Percentiles rank a stretch among this genome's conserved stretches.
Evolutionary conservation across 2,329 filamentous ascomycete species (phyloP).

Genomic region (Fusarium protoensiforme): DNA sequence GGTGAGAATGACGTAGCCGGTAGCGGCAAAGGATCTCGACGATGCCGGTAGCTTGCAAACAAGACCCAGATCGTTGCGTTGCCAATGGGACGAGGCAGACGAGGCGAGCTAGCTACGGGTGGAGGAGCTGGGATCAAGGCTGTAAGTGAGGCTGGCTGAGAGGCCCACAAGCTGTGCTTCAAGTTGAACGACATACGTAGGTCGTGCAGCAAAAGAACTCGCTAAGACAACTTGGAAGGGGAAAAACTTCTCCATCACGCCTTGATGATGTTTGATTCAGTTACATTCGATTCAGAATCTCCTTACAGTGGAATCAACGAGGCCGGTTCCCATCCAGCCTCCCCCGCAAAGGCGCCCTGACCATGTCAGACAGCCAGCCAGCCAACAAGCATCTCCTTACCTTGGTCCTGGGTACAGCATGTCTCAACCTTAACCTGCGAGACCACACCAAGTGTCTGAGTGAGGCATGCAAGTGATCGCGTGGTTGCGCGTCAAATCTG

Average conservation of each 20-base stretch:
- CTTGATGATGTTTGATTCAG: constrained; percentile 25
- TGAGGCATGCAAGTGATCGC: constrained; percentile 25
- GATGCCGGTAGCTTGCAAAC: constrained; percentile 27
- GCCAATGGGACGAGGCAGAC: constrained; percentile 30
- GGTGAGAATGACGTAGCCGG: constrained; percentile 35
- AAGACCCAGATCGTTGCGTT: constrained; percentile 34
- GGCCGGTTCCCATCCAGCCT: constrained; percentile 4
- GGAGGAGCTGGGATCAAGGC: constrained; percentile 39
- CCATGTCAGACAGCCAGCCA: constrained; percentile 11
- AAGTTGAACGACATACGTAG: constrained; percentile 23
- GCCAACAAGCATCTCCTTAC: constrained; percentile 13
- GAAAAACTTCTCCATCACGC: not conserved
- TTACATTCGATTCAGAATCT: constrained; percentile 10
- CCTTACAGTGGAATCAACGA: constrained; percentile 2
- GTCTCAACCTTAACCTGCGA: constrained; percentile 5
- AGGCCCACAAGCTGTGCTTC: constrained; percentile 25
- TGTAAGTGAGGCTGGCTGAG: constrained; percentile 40
- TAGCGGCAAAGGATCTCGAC: constrained; percentile 28
- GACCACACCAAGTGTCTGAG: not conserved
- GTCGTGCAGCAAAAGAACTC: constrained; percentile 8
- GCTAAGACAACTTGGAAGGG: not conserved
- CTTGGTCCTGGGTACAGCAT: not conserved
- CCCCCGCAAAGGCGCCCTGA: constrained; percentile 13
- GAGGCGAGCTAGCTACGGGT: constrained; percentile 15
- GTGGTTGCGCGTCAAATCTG: constrained; percentile 13